phyloP scores from a whole-genome alignment of 139 green algal species.

The Tetradesmus lagerheimii region DNA sequence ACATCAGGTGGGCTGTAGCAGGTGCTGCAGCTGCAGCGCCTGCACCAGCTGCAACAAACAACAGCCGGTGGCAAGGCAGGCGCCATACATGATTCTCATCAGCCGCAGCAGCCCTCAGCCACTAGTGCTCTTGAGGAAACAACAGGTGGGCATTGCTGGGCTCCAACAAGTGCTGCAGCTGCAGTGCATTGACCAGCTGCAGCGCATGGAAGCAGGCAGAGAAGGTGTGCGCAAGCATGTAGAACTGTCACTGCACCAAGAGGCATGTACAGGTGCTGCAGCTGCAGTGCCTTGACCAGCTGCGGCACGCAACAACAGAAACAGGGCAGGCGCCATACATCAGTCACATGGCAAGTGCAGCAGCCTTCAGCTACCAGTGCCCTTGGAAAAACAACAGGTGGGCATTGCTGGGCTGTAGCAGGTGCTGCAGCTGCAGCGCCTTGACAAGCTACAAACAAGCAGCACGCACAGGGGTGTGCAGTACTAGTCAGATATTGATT shows the following conservation, averaged over 20 bases:
- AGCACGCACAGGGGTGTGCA: neutral
- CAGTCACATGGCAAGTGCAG: no score
- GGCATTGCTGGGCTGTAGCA: constrained; percentile 27
- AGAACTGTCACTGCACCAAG: no score
- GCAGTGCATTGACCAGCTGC: neutral
- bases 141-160: constrained; percentile 47
- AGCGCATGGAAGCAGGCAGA: neutral
- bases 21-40: neutral
- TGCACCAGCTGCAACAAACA: no score
- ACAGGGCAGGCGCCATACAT: no score
- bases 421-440: constrained; percentile 1
- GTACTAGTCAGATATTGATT: no score
- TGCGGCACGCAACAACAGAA: no score
- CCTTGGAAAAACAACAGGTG: constrained; percentile 39
- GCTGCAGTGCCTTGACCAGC: neutral
- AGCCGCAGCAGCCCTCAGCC: constrained; percentile 12
- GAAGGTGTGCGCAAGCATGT: no score
- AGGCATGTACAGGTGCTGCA: neutral
- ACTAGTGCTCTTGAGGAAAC: constrained; percentile 12
- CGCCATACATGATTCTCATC: no score
- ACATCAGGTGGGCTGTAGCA: neutral
- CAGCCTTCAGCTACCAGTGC: constrained; percentile 22
- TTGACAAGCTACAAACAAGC: no score
- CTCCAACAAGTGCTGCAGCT: constrained; percentile 3
- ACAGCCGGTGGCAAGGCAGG: no score